Evolutionary conservation across 345 rosid species (phyloP), one percentile per base, ranked within the genome.

Genomic region (Bretschneidera sinensis): DNA sequence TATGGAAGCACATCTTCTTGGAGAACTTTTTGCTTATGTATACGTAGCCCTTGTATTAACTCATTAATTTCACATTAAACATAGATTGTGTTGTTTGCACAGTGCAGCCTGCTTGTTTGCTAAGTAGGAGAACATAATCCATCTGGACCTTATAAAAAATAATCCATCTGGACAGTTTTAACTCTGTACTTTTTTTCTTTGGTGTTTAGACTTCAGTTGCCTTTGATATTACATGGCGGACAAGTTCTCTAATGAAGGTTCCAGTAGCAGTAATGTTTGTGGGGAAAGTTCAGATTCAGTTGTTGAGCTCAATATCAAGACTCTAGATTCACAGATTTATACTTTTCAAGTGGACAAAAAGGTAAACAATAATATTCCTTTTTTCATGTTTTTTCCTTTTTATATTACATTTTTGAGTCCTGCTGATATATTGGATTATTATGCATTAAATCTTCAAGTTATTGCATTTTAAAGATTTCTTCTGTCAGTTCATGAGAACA

Each of bases 251-350:
- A 65, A 71, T 61, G 85, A 80, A 67, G 78, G 87, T 71, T 76
- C 94, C 15, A 76, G 80, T 70, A 67, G 74, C 67, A 73, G 73
- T 72, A 74, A 57, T 72, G 62, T 25, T 51, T 57, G 85, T 20
- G 87, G 76, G 19, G 84, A 78, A 50, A 68, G 72, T 61, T 79
- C 86, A 4, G 81, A 85, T 63, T 69, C 89, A 67, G 67, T 62
- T 58, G 61, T 94, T 31, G 86, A 86, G 85, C 78, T 94, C 60
- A 89, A 83, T 69, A 70, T 90, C 72, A 94, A 90, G 83, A 94
- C 99, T 10, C 66, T 90, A 45, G 96, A 91, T 63, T 94, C 99
- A 14, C 88, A 70, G 71, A 79, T 81, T 20, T 78, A 74, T 61
- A 79, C 76, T 69, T 88, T 94, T 68, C 75, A 61, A 61, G 96